phyloP scores from a whole-genome alignment of 257 asterid genomes.

The Haberlea rhodopensis region DNA sequence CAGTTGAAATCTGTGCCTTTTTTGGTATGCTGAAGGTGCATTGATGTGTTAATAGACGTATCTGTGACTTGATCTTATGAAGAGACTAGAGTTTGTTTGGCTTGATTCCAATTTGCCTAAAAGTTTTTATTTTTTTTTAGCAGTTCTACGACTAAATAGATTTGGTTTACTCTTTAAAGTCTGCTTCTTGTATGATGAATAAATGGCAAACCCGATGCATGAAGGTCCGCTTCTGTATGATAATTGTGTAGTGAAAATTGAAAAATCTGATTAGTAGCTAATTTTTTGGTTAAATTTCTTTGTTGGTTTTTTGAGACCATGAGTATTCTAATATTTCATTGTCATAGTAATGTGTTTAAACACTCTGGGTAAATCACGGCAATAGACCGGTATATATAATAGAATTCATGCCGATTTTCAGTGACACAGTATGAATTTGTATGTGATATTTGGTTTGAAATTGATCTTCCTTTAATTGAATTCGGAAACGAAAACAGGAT shows the following conservation, averaged over 20 bases:
- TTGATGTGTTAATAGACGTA: neutral
- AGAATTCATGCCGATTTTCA: slow-evolving; percentile 15
- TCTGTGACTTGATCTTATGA: neutral
- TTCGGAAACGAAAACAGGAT: slow-evolving; percentile 29
- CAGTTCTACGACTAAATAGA: neutral
- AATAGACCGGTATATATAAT: neutral
- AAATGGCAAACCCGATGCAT: no score
- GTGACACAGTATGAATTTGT: slow-evolving; percentile 8
- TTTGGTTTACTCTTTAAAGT: neutral
- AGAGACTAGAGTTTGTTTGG: neutral
- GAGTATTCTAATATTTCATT: neutral
- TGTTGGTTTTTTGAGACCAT: neutral
- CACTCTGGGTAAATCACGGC: slow-evolving; percentile 2
- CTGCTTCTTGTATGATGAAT: neutral
- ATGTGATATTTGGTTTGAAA: slow-evolving; percentile 3
- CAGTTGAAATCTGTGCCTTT: slow-evolving; percentile 18
- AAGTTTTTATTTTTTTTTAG: neutral
- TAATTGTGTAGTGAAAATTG: slow-evolving; percentile 13
- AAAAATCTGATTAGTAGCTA: slow-evolving; percentile 5
- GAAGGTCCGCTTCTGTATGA: neutral
- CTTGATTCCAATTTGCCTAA: neutral
- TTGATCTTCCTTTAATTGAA: slow-evolving; percentile 5
- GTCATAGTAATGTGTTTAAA: neutral
- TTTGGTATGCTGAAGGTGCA: slow-evolving; percentile 11
- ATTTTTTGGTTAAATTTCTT: neutral